Percentiles rank a stretch among this genome's conserved stretches.
Evolutionary conservation across 1,284 basidiomycete genomes (phyloP).

Genomic region (Papiliotrema laurentii): DNA sequence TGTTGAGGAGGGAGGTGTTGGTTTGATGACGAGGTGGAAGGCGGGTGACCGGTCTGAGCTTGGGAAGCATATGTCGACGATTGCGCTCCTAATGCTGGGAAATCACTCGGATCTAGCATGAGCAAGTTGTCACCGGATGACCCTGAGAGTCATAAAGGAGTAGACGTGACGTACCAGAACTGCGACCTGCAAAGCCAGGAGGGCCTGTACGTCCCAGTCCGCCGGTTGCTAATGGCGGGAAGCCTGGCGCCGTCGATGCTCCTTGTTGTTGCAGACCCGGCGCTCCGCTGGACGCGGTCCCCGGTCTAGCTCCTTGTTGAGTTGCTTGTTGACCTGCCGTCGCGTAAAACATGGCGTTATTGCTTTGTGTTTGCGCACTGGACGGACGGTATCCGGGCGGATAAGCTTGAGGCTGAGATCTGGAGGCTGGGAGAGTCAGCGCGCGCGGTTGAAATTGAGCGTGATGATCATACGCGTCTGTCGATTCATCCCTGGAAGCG

Average conservation of each 20-base stretch:
- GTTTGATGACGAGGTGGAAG: conserved; percentile 26
- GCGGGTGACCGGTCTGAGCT: conserved; percentile 24
- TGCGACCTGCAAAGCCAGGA: conserved; percentile 36
- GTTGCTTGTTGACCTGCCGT: conserved; percentile 38
- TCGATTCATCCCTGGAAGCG: conserved; percentile 3
- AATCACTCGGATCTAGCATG: conserved; percentile 42
- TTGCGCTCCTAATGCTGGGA: conserved; percentile 39
- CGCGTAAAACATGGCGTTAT: conserved; percentile 39
- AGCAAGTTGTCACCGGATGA: too few species aligned
- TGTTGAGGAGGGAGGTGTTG: conserved; percentile 40
- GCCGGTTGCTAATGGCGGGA: conserved; percentile 18
- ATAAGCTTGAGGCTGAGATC: conserved; percentile 2
- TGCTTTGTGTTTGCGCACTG: not conserved
- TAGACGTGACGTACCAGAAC: too few species aligned
- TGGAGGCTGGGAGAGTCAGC: not conserved
- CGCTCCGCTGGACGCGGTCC: conserved; percentile 3
- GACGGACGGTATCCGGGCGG: conserved; percentile 5
- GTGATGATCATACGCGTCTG: not conserved
- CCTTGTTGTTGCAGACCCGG: not conserved
- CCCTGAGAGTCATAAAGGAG: too few species aligned
- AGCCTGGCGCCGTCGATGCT: conserved; percentile 6
- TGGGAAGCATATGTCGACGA: conserved; percentile 38
- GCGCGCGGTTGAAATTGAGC: not conserved
- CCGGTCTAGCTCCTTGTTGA: conserved; percentile 9
- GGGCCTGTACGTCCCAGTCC: too few species aligned